These are phyloP conservation scores for Ogataea trehalophila DNA, from an alignment of 805 yeast species.

Conservation along the genomic window DNA sequence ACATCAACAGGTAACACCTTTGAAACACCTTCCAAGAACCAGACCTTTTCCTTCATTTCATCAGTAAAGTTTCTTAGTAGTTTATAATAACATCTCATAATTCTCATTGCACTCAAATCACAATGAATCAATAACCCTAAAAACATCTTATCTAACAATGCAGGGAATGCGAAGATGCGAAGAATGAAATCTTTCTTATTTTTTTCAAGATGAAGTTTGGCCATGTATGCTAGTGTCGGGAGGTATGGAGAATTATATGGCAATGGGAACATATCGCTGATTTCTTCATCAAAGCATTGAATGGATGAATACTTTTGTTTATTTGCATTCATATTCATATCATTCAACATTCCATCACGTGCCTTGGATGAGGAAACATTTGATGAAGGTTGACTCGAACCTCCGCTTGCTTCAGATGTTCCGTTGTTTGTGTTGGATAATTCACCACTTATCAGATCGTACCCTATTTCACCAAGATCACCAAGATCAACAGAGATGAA, in stretches of 20 bases:
- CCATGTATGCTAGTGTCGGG: slow-evolving; percentile 81
- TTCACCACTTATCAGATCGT: slow-evolving; percentile 32
- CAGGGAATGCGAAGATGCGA: slow-evolving; percentile 89
- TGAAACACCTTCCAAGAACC: slow-evolving; percentile 92
- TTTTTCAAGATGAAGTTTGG: slow-evolving; percentile 75
- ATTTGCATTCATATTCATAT: slow-evolving; percentile 6
- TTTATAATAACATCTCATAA: slow-evolving; percentile 84
- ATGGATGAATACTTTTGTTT: slow-evolving; percentile 45
- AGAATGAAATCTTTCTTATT: slow-evolving; percentile 81
- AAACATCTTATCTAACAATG: slow-evolving; percentile 76
- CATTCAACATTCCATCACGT: slow-evolving; percentile 8
- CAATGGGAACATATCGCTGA: slow-evolving; percentile 83
- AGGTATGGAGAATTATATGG: slow-evolving; percentile 78
- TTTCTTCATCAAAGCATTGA: slow-evolving; percentile 80
- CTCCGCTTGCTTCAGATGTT: slow-evolving; percentile 15
- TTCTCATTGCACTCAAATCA: slow-evolving; percentile 82
- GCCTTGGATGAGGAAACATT: slow-evolving; percentile 5
- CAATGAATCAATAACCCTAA: slow-evolving; percentile 76
- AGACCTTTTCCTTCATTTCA: slow-evolving; percentile 83
- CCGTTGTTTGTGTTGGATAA: slow-evolving; percentile 25
- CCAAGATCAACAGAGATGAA: slow-evolving; percentile 83
- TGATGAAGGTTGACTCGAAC: slow-evolving; percentile 3
- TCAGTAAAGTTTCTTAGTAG: slow-evolving; percentile 75
- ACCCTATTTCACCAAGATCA: slow-evolving; percentile 72
- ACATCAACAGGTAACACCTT: slow-evolving; percentile 87